Percentiles rank a stretch among this genome's conserved stretches.
Evolutionary conservation across 2,329 filamentous ascomycete genomes (phyloP).

Genomic region (Leptographium wingfieldii): DNA sequence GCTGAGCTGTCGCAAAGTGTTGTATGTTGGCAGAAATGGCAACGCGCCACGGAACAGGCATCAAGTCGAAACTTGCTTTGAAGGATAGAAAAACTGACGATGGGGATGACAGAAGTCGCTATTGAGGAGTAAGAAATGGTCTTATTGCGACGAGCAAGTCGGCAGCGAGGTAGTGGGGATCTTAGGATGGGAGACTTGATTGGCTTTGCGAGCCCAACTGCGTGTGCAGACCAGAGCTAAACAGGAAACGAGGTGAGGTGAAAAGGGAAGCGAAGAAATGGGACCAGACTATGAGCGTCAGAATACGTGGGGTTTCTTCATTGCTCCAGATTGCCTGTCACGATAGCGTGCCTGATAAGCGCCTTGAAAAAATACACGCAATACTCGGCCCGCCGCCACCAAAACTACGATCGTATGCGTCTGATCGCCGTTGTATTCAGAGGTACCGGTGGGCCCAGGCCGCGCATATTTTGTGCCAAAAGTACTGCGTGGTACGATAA

Average conservation of each 20-base stretch:
- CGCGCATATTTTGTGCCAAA: too few relatives aligned
- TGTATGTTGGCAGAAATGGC: background rate
- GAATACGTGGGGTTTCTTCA: conserved; percentile 10
- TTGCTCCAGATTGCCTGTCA: conserved; percentile 1
- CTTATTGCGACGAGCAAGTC: background rate
- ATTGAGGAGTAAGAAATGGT: background rate
- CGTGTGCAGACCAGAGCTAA: background rate
- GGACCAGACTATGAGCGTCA: background rate
- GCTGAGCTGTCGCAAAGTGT: background rate
- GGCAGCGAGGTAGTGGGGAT: background rate
- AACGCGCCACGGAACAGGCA: background rate
- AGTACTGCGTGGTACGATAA: too few relatives aligned
- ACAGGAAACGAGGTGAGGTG: background rate
- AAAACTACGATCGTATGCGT: too few relatives aligned
- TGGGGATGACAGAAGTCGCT: background rate
- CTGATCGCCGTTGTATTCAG: too few relatives aligned
- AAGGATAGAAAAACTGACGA: background rate
- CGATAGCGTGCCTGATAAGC: background rate
- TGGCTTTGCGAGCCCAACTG: background rate
- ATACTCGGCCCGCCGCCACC: background rate
- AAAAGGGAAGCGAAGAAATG: background rate
- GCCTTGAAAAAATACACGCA: background rate
- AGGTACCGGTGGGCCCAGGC: too few relatives aligned
- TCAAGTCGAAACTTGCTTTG: background rate
- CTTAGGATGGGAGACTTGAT: background rate